These are phyloP conservation scores for Albophoma yamanashiensis DNA, from an alignment of 2,329 filamentous ascomycete species.

Conservation along the genomic window DNA sequence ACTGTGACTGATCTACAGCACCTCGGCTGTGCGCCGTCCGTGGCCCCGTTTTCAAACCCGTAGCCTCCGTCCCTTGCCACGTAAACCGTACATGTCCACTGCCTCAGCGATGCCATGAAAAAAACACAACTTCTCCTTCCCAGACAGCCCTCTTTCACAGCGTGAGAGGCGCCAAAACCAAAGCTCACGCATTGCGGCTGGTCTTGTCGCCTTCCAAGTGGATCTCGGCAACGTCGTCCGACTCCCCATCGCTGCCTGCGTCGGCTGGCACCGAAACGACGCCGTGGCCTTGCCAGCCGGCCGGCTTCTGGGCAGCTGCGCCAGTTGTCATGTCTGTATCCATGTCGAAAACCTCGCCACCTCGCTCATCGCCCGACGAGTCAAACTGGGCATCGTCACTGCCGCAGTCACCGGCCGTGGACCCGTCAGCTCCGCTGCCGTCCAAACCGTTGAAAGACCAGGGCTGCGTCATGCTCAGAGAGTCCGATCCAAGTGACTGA, in stretches of 20 bases:
- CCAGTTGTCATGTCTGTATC: constrained; percentile 20
- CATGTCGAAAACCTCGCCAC: constrained; percentile 12
- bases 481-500: constrained; percentile 14
- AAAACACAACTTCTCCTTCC: not conserved
- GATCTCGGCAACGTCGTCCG: constrained; percentile 38
- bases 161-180: too few relatives aligned
- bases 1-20: constrained; percentile 1
- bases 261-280: constrained; percentile 29
- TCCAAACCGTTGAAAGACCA: constrained; percentile 37
- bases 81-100: not conserved
- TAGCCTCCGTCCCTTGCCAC: not conserved
- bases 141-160: not conserved
- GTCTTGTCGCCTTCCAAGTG: constrained; percentile 31
- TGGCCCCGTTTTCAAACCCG: not conserved
- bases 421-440: constrained; percentile 17
- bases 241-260: constrained; percentile 23
- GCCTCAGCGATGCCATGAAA: not conserved
- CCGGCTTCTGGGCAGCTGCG: constrained; percentile 4
- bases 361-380: constrained; percentile 25
- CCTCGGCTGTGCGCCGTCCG: not conserved
- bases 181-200: constrained; percentile 10
- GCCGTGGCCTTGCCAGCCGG: constrained; percentile 20
- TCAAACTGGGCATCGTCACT: constrained; percentile 34
- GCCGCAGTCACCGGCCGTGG: constrained; percentile 23
- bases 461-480: constrained; percentile 21